phyloP scores from a whole-genome alignment of 176 grass and related monocot genomes.

The Urochloa ruziziensis region DNA sequence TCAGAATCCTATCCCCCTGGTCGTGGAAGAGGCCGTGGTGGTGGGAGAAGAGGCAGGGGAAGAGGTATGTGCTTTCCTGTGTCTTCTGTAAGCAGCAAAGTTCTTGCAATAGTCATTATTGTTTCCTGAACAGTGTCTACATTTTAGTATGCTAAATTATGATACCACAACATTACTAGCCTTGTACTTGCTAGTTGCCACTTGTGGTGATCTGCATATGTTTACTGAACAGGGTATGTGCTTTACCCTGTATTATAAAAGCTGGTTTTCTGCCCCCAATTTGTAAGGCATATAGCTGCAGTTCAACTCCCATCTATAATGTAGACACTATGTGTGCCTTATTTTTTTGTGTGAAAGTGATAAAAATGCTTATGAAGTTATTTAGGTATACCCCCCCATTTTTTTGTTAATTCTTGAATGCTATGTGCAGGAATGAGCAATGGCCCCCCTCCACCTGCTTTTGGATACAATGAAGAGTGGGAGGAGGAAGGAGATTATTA shows the following conservation, averaged over 20 bases:
- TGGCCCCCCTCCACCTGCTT: conserved; percentile 37
- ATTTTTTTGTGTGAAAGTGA: not conserved
- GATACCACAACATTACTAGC: not conserved
- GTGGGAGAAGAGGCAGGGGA: conserved; percentile 69
- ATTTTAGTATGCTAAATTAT: not conserved
- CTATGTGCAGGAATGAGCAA: conserved; percentile 53
- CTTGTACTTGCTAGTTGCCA: not conserved
- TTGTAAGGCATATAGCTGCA: not conserved
- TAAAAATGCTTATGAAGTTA: not conserved
- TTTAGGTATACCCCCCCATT: not conserved
- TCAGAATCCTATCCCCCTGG: conserved; percentile 47
- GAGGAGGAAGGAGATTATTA: conserved; percentile 56
- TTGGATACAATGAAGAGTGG: conserved; percentile 44
- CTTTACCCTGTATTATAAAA: not conserved
- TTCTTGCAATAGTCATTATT: not conserved
- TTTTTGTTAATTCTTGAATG: conserved; percentile 21
- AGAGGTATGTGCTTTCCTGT: conserved; percentile 49
- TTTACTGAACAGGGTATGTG: too few relatives aligned
- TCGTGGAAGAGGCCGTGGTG: conserved; percentile 65
- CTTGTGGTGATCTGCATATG: too few relatives aligned
- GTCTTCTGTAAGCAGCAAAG: not conserved
- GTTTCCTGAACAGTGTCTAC: not conserved
- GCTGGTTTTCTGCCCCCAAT: not conserved
- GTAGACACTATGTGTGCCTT: not conserved
- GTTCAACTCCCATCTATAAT: not conserved